phyloP scores from a whole-genome alignment of 2,329 filamentous ascomycete species.

The Aureobasidium sp. region DNA sequence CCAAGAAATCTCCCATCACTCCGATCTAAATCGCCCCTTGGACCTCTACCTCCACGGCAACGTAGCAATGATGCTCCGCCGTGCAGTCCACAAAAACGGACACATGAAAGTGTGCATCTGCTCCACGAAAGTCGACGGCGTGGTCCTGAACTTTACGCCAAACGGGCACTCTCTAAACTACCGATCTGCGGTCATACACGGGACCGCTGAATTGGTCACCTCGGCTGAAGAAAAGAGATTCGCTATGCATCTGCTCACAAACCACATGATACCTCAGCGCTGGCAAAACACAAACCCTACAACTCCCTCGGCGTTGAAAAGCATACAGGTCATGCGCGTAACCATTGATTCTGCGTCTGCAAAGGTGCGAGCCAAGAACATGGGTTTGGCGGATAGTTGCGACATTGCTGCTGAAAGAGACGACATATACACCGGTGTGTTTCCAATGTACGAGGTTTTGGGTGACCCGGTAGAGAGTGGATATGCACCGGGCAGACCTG shows the following conservation, averaged over 20 bases:
- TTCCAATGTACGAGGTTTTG: neutral
- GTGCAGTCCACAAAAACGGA: neutral
- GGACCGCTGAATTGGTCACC: neutral
- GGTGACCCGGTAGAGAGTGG: slow-evolving; percentile 1
- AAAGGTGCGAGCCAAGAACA: slow-evolving; percentile 8
- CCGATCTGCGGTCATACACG: slow-evolving; percentile 2
- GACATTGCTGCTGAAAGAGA: neutral
- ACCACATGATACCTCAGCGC: slow-evolving; percentile 1
- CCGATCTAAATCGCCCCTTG: neutral
- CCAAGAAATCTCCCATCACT: neutral
- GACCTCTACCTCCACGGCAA: slow-evolving; percentile 12
- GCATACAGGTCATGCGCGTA: slow-evolving; percentile 1
- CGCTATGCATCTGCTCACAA: slow-evolving; percentile 5
- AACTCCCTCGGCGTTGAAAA: slow-evolving; percentile 1
- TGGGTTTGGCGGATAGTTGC: slow-evolving; percentile 7
- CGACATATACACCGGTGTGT: slow-evolving; percentile 6
- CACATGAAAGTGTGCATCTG: slow-evolving; percentile 5
- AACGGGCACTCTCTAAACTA: slow-evolving; percentile 9
- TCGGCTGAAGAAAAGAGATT: neutral
- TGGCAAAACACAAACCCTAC: neutral
- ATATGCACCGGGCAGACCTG: neutral
- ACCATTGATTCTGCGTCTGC: neutral
- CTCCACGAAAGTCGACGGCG: slow-evolving; percentile 8
- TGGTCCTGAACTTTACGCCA: slow-evolving; percentile 8
- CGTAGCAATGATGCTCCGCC: slow-evolving; percentile 6